Conservation (phyloP, 148 eudicot genomes). For the Fagopyrum esculentum region DNA sequence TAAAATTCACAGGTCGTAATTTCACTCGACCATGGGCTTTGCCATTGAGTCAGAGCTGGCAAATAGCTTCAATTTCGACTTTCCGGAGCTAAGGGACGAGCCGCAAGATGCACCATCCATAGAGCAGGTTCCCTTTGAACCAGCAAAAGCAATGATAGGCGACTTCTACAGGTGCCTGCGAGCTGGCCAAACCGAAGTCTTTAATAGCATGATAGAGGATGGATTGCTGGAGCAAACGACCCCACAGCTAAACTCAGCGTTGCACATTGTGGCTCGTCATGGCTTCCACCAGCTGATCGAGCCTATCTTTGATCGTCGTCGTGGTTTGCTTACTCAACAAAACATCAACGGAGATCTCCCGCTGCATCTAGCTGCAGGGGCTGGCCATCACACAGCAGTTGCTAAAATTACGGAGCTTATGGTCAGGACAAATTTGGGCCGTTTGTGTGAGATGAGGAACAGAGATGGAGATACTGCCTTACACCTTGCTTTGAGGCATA, state of each 20-base stretch:
- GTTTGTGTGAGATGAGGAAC: constrained; percentile 11
- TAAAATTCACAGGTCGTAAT: no score
- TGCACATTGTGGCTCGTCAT: constrained; percentile 3
- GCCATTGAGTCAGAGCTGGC: no score
- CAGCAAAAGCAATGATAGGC: not conserved
- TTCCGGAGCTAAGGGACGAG: not conserved
- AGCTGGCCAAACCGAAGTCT: not conserved
- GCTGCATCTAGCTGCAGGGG: constrained; percentile 18
- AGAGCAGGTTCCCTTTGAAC: not conserved
- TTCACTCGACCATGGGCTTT: no score
- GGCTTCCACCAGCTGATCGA: not conserved
- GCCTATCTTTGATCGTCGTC: not conserved
- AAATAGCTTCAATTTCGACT: no score
- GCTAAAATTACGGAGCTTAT: not conserved
- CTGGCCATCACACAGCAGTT: not conserved
- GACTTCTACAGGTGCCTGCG: not conserved
- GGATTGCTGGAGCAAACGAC: not conserved
- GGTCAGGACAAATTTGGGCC: not conserved
- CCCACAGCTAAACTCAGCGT: not conserved
- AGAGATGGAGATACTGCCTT: constrained; percentile 20
- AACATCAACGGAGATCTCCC: constrained; percentile 9
- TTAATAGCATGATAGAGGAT: not conserved
- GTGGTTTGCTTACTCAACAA: not conserved
- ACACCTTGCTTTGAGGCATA: constrained; percentile 20
- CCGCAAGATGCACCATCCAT: not conserved